Base-by-base conservation (phyloP, 2,329 filamentous ascomycete genomes). In the Salinomyces thailandicus region DNA sequence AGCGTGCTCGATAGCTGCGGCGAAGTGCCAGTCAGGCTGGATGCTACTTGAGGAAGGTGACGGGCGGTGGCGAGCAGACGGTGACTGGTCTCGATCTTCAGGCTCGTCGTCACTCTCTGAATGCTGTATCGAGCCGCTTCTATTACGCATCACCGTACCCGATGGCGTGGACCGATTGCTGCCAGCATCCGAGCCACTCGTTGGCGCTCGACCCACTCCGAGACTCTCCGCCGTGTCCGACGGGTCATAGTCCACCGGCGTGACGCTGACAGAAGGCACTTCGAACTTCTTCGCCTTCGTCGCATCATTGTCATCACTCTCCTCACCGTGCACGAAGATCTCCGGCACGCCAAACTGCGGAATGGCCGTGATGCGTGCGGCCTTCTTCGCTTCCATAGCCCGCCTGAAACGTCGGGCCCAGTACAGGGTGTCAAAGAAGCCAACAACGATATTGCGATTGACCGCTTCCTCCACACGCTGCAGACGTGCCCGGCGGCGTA, bases 381-480 rank as follows among this genome's bases (percentile, higher is more conserved):
- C 73, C 44, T 75, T 75, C 62, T 86, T 86, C 41, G 69, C 70
- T 24, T 86, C 78, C 57, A 85, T 69, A 39, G 79, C 73, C 36
- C 77, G 77, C 49, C 84, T 79, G 68, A 95, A 95, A 48, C 75
- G 73, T 30, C 87, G 78, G 27, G 81, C 77, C 78, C 85, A 94
- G 63, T 89, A 87, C 64, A 91, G 62, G 11, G 87, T 96, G 57
- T 96, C 84, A 60, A 98, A 96, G 66, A 98, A 98, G 27, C 87
- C 86, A 29, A 91, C 74, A 7, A 98, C 91, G 18, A 87, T 78
- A 45, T 89, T 83, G 39, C 93, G 78, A 39, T 85, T 81, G 29
- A 96, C 85, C 48, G 91, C 85, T 61, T 98, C 89, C 51, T 98
- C 85, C 1, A 98, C 89, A 43, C 89, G 81, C 58, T 96, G 89